Evolutionary conservation across 495 filamentous ascomycete genomes (phyloP), one percentile per base, ranked within the genome.

Genomic region (Hypomontagnella monticulosa): DNA sequence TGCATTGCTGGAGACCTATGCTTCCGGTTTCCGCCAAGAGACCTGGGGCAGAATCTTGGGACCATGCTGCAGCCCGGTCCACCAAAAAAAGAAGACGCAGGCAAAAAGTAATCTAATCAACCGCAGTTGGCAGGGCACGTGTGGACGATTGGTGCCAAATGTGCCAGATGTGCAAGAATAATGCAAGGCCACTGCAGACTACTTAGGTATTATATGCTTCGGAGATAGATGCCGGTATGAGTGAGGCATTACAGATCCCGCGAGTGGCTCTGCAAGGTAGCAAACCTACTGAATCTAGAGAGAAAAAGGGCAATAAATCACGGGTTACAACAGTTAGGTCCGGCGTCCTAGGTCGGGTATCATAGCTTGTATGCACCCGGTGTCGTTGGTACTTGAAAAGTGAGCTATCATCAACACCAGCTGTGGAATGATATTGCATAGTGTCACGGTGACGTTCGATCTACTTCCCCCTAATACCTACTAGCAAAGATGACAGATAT

Each of bases 111-210:
- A 40, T 44, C 58, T 56, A 62, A 67, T 58, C 47, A 67, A 33
- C 27, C 58, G 18, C 37, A 18, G 19, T 50, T 37, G 18, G 11
- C 14, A 38, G 42, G 49, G 47, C 53, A 58, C 52, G 58, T 63
- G 32, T 47, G 54, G 12, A 16, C 50, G 65, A 67, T 67, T 67
- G 65, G 65, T 63, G 65, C 58, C 53, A 62, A 54, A 63, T 49
- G 58, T 63, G 30, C 58, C 58, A 62, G 58, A 63, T 49, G 58
- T 63, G 18, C 65, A 63, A 37, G 50, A 54, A 51, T 48, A 36
- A 67, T 61, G 46, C 64, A 57, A 57, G 38, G 40, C n/a, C 34
- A 27, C 52, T 48, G 44, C 56, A 58, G 33, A 41, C 37, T 1
- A 15, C n/a, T 38, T 32, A 38, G 15, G 18, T 34, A 53, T 38